These are phyloP conservation scores for Phytophthora chlamydospora DNA, from an alignment of 352 stramenopile genomes.

Conservation along the genomic window DNA sequence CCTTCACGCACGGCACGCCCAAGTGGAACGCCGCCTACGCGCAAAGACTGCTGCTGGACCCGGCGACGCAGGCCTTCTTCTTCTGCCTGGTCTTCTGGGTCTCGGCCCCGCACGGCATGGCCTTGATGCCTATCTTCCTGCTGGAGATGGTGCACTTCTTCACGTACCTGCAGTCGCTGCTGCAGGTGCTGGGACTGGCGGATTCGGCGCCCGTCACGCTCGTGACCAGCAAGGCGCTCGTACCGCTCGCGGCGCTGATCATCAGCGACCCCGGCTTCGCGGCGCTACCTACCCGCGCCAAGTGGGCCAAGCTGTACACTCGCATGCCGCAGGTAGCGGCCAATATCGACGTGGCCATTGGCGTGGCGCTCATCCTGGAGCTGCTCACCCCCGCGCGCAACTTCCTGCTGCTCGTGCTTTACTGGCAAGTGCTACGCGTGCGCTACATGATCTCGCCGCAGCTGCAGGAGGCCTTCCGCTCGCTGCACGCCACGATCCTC, in stretches of 20 bases:
- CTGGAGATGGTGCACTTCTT: slow-evolving; percentile 83
- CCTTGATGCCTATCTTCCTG: slow-evolving; percentile 79
- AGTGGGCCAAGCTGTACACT: slow-evolving; percentile 86
- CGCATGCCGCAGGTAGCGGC: slow-evolving; percentile 78
- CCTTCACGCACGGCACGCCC: slow-evolving; percentile 80
- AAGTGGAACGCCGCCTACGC: slow-evolving; percentile 76
- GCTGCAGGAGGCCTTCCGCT: slow-evolving; percentile 83
- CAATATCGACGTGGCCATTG: slow-evolving; percentile 86
- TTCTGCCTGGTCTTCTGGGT: slow-evolving; percentile 90
- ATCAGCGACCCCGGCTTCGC: slow-evolving; percentile 70
- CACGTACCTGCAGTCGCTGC: slow-evolving; percentile 61
- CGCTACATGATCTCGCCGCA: slow-evolving; percentile 92
- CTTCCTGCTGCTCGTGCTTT: slow-evolving; percentile 87
- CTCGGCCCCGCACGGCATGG: slow-evolving; percentile 74
- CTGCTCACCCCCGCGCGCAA: slow-evolving; percentile 85
- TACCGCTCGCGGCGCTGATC: slow-evolving; percentile 62
- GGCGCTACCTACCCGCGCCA: slow-evolving; percentile 55
- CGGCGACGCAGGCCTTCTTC: slow-evolving; percentile 82
- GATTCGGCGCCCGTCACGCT: slow-evolving; percentile 46
- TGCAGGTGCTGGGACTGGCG: slow-evolving; percentile 61
- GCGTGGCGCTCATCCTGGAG: slow-evolving; percentile 81
- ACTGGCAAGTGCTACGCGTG: slow-evolving; percentile 91
- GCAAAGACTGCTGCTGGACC: slow-evolving; percentile 85
- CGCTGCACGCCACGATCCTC: slow-evolving; percentile 69
- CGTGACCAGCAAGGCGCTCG: slow-evolving; percentile 54